Evolutionary conservation across 1,284 basidiomycete species (phyloP).

Genomic region (Quambalaria eucalypti): DNA sequence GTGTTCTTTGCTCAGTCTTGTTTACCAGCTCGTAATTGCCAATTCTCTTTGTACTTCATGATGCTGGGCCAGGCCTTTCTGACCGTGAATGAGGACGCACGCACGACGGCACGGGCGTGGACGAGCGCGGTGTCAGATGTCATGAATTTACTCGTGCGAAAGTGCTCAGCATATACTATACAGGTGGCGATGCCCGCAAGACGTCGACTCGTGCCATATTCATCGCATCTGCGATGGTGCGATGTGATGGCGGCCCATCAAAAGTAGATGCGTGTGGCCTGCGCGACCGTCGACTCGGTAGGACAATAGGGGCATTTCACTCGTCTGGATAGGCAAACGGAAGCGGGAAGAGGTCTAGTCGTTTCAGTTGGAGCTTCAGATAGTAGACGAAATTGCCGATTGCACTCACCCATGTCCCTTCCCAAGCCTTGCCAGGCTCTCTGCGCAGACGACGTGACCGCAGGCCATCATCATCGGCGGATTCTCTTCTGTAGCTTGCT

Average conservation of each 20-base stretch:
- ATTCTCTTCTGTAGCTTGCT: slow-evolving; percentile 83
- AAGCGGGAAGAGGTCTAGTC: neutral
- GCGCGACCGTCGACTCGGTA: slow-evolving; percentile 24
- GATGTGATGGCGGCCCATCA: slow-evolving; percentile 11
- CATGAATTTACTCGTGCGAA: too few species aligned
- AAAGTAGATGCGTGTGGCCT: slow-evolving; percentile 38
- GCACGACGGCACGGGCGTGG: too few species aligned
- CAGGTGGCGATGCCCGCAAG: too few species aligned
- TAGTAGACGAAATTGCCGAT: neutral
- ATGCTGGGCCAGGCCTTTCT: too few species aligned
- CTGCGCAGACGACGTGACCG: slow-evolving; percentile 57
- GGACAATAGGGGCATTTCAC: slow-evolving; percentile 46
- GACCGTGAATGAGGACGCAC: too few species aligned
- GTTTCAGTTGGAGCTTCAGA: slow-evolving; percentile 1
- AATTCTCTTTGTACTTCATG: too few species aligned
- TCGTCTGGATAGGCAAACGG: slow-evolving; percentile 1
- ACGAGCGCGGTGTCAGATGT: too few species aligned
- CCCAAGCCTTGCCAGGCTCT: slow-evolving; percentile 24
- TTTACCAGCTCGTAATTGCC: too few species aligned
- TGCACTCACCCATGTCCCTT: slow-evolving; percentile 64
- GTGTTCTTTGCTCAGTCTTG: too few species aligned
- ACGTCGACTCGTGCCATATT: too few species aligned
- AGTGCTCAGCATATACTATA: too few species aligned
- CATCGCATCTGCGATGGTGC: too few species aligned
- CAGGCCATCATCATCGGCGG: slow-evolving; percentile 96